A percentile compares a stretch with the other conserved stretches of the same genome.
phyloP scores from a whole-genome alignment of 768 basidiomycete species.

The Russula griseocarnosa region DNA sequence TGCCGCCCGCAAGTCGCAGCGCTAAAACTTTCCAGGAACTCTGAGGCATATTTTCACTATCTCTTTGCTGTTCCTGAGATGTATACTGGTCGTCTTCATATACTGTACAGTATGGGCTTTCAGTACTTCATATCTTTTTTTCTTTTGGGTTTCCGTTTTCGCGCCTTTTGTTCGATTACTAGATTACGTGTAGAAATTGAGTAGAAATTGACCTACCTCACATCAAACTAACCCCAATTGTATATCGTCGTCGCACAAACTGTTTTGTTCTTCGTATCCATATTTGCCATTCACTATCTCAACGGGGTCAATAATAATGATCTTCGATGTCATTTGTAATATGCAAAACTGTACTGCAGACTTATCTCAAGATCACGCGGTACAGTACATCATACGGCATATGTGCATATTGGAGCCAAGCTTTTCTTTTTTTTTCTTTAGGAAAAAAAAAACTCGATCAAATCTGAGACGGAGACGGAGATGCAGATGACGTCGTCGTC shows the following conservation, averaged over 20 bases:
- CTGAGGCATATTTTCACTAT: not conserved
- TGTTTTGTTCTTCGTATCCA: not conserved
- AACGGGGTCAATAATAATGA: too few relatives aligned
- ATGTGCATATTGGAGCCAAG: not conserved
- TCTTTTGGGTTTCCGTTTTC: not conserved
- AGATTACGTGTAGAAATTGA: not conserved
- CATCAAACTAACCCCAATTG: not conserved
- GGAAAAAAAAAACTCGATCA: not conserved
- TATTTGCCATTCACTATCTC: too few relatives aligned
- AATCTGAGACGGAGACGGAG: not conserved
- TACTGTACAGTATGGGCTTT: not conserved
- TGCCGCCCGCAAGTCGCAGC: conserved; percentile 13
- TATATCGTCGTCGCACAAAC: not conserved
- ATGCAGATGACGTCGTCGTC: not conserved
- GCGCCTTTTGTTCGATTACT: not conserved
- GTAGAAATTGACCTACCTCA: not conserved
- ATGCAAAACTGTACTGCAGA: not conserved
- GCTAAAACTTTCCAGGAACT: conserved; percentile 3
- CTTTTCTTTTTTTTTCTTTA: not conserved
- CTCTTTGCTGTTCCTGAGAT: too few relatives aligned
- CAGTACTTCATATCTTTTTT: not conserved
- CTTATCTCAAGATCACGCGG: not conserved
- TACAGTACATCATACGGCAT: not conserved
- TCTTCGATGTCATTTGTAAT: not conserved
- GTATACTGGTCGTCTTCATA: too few relatives aligned